These are phyloP conservation scores for Phoma sp. DNA, from an alignment of 2,329 filamentous ascomycete genomes.

Conservation along the genomic window DNA sequence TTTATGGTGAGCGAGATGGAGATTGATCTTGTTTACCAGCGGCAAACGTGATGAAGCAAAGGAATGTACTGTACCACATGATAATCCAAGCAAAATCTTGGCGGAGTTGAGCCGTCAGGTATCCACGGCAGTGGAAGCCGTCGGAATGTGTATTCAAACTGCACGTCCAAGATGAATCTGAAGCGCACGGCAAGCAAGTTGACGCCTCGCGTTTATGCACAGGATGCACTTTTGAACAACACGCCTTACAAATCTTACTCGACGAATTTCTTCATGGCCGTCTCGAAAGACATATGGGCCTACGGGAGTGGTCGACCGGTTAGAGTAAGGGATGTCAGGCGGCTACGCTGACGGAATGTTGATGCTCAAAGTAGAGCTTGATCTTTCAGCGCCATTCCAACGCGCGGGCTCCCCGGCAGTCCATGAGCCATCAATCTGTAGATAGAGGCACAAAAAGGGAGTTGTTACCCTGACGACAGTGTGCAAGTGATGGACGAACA, in stretches of 20 bases:
- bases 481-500: neutral
- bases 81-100: conserved; percentile 23
- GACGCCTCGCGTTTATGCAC: neutral
- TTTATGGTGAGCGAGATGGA: conserved; percentile 33
- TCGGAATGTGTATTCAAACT: conserved; percentile 6
- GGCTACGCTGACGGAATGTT: conserved; percentile 13
- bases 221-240: neutral
- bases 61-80: conserved; percentile 35
- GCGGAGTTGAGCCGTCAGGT: conserved; percentile 10
- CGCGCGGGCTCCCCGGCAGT: conserved; percentile 12
- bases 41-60: conserved; percentile 12
- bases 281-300: neutral
- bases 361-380: neutral
- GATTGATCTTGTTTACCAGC: conserved; percentile 37
- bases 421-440: conserved; percentile 2
- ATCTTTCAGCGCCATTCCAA: conserved; percentile 15
- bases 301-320: neutral
- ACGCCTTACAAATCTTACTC: neutral
- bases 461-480: conserved; percentile 13
- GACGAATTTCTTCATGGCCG: neutral
- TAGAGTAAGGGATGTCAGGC: conserved; percentile 15
- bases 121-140: conserved; percentile 6
- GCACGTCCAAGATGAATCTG: neutral
- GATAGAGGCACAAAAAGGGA: conserved; percentile 1
- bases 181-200: neutral